A percentile compares a stretch with the other conserved stretches of the same genome.
Evolutionary conservation across 164 flowering plant species (phyloP).

Genomic region (Magnolia sinica): DNA sequence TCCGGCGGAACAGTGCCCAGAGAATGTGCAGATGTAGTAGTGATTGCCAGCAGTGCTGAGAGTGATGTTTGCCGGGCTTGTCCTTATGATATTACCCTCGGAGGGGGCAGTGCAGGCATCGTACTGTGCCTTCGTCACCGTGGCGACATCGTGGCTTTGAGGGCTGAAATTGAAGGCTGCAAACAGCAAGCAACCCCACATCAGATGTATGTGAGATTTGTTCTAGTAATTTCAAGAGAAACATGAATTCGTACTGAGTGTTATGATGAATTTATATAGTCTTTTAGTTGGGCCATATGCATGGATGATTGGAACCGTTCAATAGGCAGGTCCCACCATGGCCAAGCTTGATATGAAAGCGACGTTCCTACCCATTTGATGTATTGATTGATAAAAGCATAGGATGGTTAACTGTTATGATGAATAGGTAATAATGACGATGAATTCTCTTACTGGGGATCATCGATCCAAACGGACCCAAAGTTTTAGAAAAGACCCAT

Average conservation of each 20-base stretch:
- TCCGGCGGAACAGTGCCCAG: slow-evolving; percentile 21
- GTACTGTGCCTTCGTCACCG: slow-evolving; percentile 25
- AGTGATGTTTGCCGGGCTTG: slow-evolving; percentile 19
- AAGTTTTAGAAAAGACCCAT: neutral
- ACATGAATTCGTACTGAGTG: neutral
- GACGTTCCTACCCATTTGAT: too few species aligned
- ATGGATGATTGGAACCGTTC: too few species aligned
- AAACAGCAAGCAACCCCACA: neutral
- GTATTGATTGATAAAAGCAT: too few species aligned
- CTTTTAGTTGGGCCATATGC: too few species aligned
- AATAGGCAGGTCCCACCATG: too few species aligned
- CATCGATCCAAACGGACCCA: neutral
- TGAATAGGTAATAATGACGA: too few species aligned
- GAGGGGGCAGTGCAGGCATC: slow-evolving; percentile 25
- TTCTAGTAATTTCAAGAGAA: neutral
- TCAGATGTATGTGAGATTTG: neutral
- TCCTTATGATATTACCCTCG: neutral
- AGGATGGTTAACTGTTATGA: too few species aligned
- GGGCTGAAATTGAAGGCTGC: slow-evolving; percentile 35
- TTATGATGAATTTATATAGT: too few species aligned
- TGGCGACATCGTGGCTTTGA: slow-evolving; percentile 22
- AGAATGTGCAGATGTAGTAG: slow-evolving; percentile 30
- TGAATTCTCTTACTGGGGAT: too few species aligned
- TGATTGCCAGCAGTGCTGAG: slow-evolving; percentile 23
- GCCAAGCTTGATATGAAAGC: too few species aligned